Conservation (phyloP, 2,329 filamentous ascomycete genomes). For the Sphaceloma murrayae region DNA sequence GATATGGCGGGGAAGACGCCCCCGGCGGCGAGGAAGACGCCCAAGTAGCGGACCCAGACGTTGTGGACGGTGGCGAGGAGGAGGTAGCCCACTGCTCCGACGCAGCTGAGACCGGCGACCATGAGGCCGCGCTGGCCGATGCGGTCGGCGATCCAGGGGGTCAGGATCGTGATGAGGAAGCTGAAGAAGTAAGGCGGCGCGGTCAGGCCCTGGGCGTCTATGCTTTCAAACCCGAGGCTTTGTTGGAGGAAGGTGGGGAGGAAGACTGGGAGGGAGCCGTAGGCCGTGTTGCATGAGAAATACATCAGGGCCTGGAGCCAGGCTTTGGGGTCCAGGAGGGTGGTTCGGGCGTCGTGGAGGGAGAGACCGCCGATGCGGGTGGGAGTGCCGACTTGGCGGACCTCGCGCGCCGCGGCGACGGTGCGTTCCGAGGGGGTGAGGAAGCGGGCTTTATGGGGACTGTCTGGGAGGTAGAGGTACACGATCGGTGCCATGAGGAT, state of each 20-base stretch:
- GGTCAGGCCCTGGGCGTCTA: slow-evolving; percentile 61
- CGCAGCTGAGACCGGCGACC: slow-evolving; percentile 46
- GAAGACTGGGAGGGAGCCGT: slow-evolving; percentile 42
- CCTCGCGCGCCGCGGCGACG: slow-evolving; percentile 45
- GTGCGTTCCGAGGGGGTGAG: slow-evolving; percentile 49
- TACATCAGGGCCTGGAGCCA: slow-evolving; percentile 42
- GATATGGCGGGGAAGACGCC: slow-evolving; percentile 24
- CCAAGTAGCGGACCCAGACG: slow-evolving; percentile 41
- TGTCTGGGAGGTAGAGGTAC: slow-evolving; percentile 47
- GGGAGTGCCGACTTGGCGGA: slow-evolving; percentile 44
- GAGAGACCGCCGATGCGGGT: slow-evolving; percentile 34
- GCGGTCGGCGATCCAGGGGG: slow-evolving; percentile 56
- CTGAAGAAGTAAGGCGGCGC: slow-evolving; percentile 62
- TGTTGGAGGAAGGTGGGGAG: slow-evolving; percentile 36
- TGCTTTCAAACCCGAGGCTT: slow-evolving; percentile 55
- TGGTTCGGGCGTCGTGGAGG: slow-evolving; percentile 39
- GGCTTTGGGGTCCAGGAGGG: slow-evolving; percentile 32
- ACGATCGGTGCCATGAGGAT: slow-evolving; percentile 45
- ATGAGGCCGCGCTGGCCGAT: slow-evolving; percentile 54
- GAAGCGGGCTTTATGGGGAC: slow-evolving; percentile 42
- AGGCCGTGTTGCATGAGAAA: slow-evolving; percentile 55
- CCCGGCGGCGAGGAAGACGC: slow-evolving; percentile 23
- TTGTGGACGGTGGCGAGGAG: slow-evolving; percentile 50
- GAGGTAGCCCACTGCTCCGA: slow-evolving; percentile 55
- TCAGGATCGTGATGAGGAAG: slow-evolving; percentile 50